Evolutionary conservation across 345 rosid species (phyloP).

Genomic region (Linum trigynum): DNA sequence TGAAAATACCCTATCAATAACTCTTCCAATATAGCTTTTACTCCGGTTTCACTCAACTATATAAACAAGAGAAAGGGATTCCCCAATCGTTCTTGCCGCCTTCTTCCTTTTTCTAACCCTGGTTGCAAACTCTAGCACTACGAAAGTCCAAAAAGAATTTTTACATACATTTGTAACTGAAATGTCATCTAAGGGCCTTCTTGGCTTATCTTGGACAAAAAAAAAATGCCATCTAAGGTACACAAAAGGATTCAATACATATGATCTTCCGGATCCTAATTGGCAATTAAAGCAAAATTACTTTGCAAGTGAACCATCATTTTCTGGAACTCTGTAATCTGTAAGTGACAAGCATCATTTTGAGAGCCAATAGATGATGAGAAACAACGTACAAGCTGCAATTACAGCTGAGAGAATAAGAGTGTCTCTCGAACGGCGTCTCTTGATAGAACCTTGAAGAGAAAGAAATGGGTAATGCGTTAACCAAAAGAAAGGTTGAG

Average conservation of each 20-base stretch:
- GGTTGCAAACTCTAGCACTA: no score
- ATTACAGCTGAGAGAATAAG: conserved; percentile 83
- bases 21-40: no score
- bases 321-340: not conserved
- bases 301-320: not conserved
- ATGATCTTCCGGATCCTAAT: not conserved
- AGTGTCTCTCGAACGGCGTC: conserved; percentile 79
- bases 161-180: no score
- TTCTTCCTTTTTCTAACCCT: no score
- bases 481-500: conserved; percentile 4
- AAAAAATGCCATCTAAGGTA: not conserved
- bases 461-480: not conserved
- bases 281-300: no score
- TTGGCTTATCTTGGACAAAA: no score
- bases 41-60: no score
- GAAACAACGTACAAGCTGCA: conserved; percentile 87
- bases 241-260: not conserved
- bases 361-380: conserved; percentile 87
- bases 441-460: conserved; percentile 66
- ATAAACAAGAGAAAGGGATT: no score
- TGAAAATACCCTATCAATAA: no score
- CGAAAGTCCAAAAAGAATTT: no score
- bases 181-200: no score
- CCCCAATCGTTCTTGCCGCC: no score
- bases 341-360: conserved; percentile 28